A percentile compares a stretch with the other conserved stretches of the same genome.
Evolutionary conservation across 1,284 basidiomycete genomes (phyloP).

Genomic region (Inonotus hispidus): DNA sequence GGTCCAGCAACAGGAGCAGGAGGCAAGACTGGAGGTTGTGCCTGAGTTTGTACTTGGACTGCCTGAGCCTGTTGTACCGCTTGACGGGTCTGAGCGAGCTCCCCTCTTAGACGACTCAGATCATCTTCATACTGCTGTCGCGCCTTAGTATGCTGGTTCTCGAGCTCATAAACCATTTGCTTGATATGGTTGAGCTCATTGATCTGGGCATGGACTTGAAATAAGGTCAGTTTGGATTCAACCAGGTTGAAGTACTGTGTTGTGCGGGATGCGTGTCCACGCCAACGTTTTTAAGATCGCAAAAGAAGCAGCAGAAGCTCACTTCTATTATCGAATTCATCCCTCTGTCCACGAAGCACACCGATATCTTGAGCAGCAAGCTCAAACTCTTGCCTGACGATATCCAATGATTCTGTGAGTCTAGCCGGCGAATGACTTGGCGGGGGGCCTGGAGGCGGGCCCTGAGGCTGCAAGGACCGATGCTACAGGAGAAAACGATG

Average conservation of each 20-base stretch:
- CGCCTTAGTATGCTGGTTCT: constrained; percentile 66
- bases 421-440: constrained; percentile 39
- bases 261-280: too few relatives aligned
- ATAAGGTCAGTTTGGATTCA: background rate
- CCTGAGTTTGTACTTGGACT: constrained; percentile 10
- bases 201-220: constrained; percentile 60
- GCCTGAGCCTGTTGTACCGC: constrained; percentile 18
- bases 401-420: constrained; percentile 78
- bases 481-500: constrained; percentile 38
- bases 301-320: constrained; percentile 23
- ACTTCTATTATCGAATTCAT: constrained; percentile 90
- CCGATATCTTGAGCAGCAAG: constrained; percentile 65
- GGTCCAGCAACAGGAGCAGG: constrained; percentile 22
- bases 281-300: too few relatives aligned
- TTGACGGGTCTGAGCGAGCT: constrained; percentile 49
- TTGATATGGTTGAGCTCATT: constrained; percentile 71
- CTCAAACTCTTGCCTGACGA: constrained; percentile 86
- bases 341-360: constrained; percentile 70
- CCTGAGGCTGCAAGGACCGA: constrained; percentile 59
- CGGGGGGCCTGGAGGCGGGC: constrained; percentile 38
- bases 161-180: constrained; percentile 74
- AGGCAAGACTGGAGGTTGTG: constrained; percentile 20
- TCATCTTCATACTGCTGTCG: constrained; percentile 74
- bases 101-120: constrained; percentile 56
- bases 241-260: background rate